Conservation (phyloP, 129 eudicot species). For the Sambucus nigra region DNA sequence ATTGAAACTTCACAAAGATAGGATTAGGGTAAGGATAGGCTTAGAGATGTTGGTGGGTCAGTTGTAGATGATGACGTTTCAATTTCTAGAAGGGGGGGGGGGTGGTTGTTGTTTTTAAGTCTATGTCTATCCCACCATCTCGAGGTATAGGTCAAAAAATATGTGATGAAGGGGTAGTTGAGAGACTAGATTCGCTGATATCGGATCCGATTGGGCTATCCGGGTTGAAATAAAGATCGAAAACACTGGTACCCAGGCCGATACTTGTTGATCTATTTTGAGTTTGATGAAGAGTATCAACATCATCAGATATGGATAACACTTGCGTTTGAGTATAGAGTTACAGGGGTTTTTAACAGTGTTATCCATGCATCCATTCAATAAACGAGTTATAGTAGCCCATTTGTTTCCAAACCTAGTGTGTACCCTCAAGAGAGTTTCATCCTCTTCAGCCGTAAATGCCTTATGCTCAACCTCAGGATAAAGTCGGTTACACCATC, state of each 20-base stretch:
- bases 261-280: slow-evolving; percentile 22
- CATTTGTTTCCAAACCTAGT: slow-evolving; percentile 20
- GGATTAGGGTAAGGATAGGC: slow-evolving; percentile 20
- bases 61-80: background rate
- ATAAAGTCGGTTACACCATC: background rate
- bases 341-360: slow-evolving; percentile 14
- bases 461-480: slow-evolving; percentile 17
- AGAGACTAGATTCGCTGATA: slow-evolving; percentile 13
- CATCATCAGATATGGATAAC: slow-evolving; percentile 4
- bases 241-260: slow-evolving; percentile 4
- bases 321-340: slow-evolving; percentile 19
- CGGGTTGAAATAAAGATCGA: slow-evolving; percentile 13
- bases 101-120: no score
- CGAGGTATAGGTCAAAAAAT: slow-evolving; percentile 8
- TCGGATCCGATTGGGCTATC: slow-evolving; percentile 29
- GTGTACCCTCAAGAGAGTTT: slow-evolving; percentile 12
- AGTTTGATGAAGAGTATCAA: slow-evolving; percentile 9
- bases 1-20: slow-evolving; percentile 1
- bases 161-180: background rate
- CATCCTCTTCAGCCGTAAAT: slow-evolving; percentile 17
- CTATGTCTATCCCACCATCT: background rate
- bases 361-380: slow-evolving; percentile 15
- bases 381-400: slow-evolving; percentile 14
- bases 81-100: background rate
- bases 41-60: slow-evolving; percentile 18